These are phyloP conservation scores for Metschnikowia anglica DNA, from an alignment of 805 yeast genomes.

Conservation along the genomic window DNA sequence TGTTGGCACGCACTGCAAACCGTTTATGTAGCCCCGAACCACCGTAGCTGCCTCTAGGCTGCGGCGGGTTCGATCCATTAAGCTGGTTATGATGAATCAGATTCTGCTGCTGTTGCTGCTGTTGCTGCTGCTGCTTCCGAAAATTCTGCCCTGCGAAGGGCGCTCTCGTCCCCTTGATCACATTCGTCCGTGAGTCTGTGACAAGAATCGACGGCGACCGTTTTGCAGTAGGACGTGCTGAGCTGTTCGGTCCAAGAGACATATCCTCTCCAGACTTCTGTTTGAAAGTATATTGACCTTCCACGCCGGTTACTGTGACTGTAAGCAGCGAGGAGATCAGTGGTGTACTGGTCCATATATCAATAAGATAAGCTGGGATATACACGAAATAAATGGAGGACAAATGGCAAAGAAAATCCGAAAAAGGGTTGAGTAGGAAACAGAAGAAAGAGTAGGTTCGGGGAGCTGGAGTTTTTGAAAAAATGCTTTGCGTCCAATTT, in stretches of 20 bases:
- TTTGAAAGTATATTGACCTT: too few relatives aligned
- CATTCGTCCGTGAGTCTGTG: conserved; percentile 74
- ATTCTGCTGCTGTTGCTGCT: conserved; percentile 32
- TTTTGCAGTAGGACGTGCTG: conserved; percentile 61
- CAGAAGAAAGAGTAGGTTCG: too few relatives aligned
- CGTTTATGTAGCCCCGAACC: conserved; percentile 17
- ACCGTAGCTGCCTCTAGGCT: conserved; percentile 19
- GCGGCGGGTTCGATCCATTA: conserved; percentile 5
- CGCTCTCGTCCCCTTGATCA: conserved; percentile 54
- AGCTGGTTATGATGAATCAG: conserved; percentile 27
- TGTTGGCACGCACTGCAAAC: conserved; percentile 25
- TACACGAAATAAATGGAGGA: too few relatives aligned
- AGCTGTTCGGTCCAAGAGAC: conserved; percentile 16
- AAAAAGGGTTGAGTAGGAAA: too few relatives aligned
- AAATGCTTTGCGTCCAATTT: too few relatives aligned
- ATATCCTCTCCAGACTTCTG: conserved; percentile 10
- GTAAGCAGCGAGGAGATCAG: not conserved
- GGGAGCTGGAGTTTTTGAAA: too few relatives aligned
- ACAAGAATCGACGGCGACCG: conserved; percentile 92
- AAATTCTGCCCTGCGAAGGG: conserved; percentile 74
- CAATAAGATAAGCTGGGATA: not conserved
- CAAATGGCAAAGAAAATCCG: too few relatives aligned
- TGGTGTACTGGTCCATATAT: not conserved
- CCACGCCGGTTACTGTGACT: not conserved
- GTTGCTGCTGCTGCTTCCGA: conserved; percentile 38